Percentiles rank a stretch among this genome's conserved stretches.
Conservation (phyloP, 331 rosid species). For the Saraca asoca region DNA sequence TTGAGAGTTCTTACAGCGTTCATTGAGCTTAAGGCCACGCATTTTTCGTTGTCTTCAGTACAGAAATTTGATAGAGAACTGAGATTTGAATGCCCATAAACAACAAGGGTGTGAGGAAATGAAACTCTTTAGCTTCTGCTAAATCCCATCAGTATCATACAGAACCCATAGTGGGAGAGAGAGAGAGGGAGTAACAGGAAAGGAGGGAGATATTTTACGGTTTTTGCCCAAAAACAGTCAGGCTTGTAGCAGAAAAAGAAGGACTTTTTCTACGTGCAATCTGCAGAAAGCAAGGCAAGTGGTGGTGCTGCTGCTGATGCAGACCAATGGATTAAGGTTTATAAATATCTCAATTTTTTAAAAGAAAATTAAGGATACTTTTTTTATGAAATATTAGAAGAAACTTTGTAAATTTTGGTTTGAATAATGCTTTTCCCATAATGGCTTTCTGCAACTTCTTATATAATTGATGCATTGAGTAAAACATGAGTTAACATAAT, state of each 20-base stretch:
- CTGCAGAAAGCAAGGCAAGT: slow-evolving; percentile 26
- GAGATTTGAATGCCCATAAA: slow-evolving; percentile 28
- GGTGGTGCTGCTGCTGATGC: background rate
- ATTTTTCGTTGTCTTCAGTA: slow-evolving; percentile 38
- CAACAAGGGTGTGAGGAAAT: slow-evolving; percentile 29
- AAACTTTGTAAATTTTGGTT: too few species aligned
- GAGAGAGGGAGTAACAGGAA: background rate
- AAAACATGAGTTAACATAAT: too few species aligned
- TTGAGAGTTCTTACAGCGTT: slow-evolving; percentile 68
- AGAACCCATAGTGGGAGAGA: background rate
- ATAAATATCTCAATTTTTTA: too few species aligned
- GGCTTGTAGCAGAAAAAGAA: slow-evolving; percentile 30
- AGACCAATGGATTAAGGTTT: slow-evolving; percentile 15
- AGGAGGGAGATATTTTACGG: background rate
- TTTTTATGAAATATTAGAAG: too few species aligned
- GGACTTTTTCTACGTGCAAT: slow-evolving; percentile 14
- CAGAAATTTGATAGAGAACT: slow-evolving; percentile 1
- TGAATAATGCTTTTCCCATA: too few species aligned
- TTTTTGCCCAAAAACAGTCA: slow-evolving; percentile 2
- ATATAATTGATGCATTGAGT: too few species aligned
- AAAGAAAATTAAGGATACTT: too few species aligned
- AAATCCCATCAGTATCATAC: background rate
- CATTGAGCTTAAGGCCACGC: slow-evolving; percentile 65
- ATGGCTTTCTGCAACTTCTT: too few species aligned
- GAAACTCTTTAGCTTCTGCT: slow-evolving; percentile 12